A percentile compares a stretch with the other conserved stretches of the same genome.
Evolutionary conservation across 768 basidiomycete species (phyloP).

Genomic region (Cytidiella melzeri): DNA sequence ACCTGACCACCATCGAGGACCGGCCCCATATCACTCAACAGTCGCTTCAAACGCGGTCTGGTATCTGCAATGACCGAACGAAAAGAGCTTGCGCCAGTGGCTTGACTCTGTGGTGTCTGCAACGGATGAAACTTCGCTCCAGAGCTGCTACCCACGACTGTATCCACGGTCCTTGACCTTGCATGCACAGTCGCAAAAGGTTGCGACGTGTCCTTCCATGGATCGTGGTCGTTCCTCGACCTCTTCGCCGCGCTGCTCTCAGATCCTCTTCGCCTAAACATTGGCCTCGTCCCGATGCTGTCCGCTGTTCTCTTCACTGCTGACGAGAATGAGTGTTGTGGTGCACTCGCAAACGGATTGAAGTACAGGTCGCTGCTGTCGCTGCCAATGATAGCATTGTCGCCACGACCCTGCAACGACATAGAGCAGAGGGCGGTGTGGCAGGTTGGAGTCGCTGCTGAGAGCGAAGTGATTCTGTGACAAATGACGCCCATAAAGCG

Average conservation of each 20-base stretch:
- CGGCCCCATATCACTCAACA: conserved; percentile 17
- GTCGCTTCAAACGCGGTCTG: conserved; percentile 19
- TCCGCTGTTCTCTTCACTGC: conserved; percentile 18
- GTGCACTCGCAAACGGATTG: conserved; percentile 13
- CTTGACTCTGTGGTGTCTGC: background rate
- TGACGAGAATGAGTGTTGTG: conserved; percentile 19
- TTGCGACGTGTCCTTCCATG: conserved; percentile 5
- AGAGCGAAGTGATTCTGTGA: too few species aligned
- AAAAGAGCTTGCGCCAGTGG: conserved; percentile 7
- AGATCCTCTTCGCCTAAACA: conserved; percentile 25
- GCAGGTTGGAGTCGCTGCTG: too few species aligned
- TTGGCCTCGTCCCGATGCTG: conserved; percentile 10
- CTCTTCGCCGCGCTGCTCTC: conserved; percentile 17
- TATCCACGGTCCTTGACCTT: conserved; percentile 21
- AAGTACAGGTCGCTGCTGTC: conserved; percentile 7
- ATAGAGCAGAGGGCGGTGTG: conserved; percentile 1
- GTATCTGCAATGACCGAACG: conserved; percentile 13
- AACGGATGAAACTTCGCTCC: conserved; percentile 17
- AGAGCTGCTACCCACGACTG: conserved; percentile 11
- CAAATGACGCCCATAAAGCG: too few species aligned
- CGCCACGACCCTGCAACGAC: conserved; percentile 5
- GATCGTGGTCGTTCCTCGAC: conserved; percentile 19
- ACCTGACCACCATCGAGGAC: background rate
- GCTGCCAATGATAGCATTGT: background rate
- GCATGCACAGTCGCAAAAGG: conserved; percentile 9